Conservation (phyloP, 805 yeast genomes). For the Jamesozyma hellenica region DNA sequence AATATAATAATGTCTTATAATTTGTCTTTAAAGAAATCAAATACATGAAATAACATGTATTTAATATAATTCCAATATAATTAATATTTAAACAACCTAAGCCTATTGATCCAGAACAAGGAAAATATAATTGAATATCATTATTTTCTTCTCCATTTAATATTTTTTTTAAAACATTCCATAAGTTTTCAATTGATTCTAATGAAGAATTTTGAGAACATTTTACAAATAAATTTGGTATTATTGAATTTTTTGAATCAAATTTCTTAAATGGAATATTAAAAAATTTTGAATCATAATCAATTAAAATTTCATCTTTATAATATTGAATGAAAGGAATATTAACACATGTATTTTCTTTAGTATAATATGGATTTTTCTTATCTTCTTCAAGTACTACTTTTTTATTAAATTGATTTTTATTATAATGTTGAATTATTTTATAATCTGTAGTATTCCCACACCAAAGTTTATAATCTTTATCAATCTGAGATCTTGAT, state of each 20-base stretch:
- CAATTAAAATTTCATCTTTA: background rate
- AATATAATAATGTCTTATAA: constrained; percentile 50
- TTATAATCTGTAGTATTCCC: constrained; percentile 76
- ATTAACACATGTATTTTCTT: constrained; percentile 41
- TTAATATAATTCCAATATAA: constrained; percentile 59
- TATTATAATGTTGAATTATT: constrained; percentile 17
- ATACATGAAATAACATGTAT: constrained; percentile 44
- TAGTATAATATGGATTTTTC: constrained; percentile 38
- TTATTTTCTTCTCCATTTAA: constrained; percentile 1
- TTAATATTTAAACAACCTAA: constrained; percentile 61
- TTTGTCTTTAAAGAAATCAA: constrained; percentile 13
- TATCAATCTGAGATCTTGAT: constrained; percentile 50
- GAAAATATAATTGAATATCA: constrained; percentile 44
- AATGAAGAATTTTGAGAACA: constrained; percentile 53
- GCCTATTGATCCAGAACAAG: constrained; percentile 77
- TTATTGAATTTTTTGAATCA: constrained; percentile 32
- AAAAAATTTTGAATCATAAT: constrained; percentile 29
- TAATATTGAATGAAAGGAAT: constrained; percentile 24
- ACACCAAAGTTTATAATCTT: constrained; percentile 49
- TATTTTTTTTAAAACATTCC: constrained; percentile 9
- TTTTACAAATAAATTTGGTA: constrained; percentile 27
- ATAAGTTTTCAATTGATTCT: constrained; percentile 34
- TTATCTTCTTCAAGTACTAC: background rate
- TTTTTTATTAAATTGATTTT: constrained; percentile 1
- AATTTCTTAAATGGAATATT: constrained; percentile 40